phyloP scores from a whole-genome alignment of 106 monocot species.

The Dendrobium chrysotoxum region DNA sequence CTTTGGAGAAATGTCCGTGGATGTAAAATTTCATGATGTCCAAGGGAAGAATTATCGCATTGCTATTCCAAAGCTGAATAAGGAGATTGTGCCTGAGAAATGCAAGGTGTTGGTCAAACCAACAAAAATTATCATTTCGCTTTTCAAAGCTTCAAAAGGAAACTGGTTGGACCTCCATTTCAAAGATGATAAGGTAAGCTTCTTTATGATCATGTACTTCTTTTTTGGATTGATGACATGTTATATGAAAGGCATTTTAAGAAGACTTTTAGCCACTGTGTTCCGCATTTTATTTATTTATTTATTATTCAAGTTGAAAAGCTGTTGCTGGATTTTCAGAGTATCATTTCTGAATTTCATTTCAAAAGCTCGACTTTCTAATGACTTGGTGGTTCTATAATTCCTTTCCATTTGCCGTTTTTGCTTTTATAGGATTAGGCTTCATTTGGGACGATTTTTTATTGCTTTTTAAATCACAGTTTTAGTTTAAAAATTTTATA shows the following conservation, averaged over 20 bases:
- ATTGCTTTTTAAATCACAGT: too few species aligned
- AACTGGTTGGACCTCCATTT: conserved; percentile 63
- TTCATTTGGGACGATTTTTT: too few species aligned
- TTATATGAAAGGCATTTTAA: neutral
- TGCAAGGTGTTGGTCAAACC: conserved; percentile 61
- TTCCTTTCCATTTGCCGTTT: too few species aligned
- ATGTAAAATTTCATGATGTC: conserved; percentile 62
- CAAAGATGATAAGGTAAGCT: conserved; percentile 65
- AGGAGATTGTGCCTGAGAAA: conserved; percentile 61
- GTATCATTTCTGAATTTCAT: neutral
- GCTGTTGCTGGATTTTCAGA: neutral
- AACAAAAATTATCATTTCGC: conserved; percentile 48
- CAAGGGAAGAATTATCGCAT: conserved; percentile 65
- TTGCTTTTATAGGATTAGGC: too few species aligned
- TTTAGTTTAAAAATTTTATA: too few species aligned
- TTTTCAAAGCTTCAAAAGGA: conserved; percentile 59
- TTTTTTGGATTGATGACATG: neutral
- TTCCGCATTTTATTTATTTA: neutral
- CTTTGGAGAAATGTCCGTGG: conserved; percentile 47
- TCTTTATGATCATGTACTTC: neutral
- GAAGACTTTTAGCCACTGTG: neutral
- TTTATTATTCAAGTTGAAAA: neutral
- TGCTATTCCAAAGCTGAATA: conserved; percentile 64
- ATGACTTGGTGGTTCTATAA: too few species aligned
- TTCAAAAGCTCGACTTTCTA: neutral